Percentiles rank a stretch among this genome's conserved stretches.
Conservation (phyloP, 176 grass and related monocot species). For the Phyllostachys edulis region DNA sequence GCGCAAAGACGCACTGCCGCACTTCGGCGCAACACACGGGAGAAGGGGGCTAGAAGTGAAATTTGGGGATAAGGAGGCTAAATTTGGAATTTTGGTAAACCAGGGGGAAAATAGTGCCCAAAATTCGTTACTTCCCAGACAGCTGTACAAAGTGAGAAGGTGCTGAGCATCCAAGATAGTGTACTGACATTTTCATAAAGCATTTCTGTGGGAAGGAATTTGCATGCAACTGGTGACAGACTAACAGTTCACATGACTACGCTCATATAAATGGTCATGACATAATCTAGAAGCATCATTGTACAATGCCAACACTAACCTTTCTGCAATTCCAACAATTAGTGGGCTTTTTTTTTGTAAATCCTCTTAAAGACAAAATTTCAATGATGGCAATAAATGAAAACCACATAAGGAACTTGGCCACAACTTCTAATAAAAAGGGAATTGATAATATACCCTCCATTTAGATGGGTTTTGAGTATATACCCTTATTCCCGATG, state of each 20-base stretch:
- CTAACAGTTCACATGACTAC: neutral
- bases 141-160: neutral
- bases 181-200: neutral
- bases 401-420: neutral
- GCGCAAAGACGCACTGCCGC: no score
- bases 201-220: neutral
- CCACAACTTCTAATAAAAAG: neutral
- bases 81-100: no score
- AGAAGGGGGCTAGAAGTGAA: no score
- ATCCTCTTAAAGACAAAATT: constrained; percentile 10
- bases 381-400: neutral
- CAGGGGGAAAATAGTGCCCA: no score
- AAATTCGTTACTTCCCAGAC: neutral
- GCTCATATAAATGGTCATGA: neutral
- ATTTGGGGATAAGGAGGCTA: no score
- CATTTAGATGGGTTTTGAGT: no score
- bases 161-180: neutral
- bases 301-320: neutral
- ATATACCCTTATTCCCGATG: no score
- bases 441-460: no score
- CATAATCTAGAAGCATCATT: neutral
- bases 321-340: neutral
- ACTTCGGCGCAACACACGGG: no score
- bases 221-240: neutral
- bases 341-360: neutral